Percentiles rank a stretch among this genome's conserved stretches.
These are phyloP conservation scores for Trichosporon sp. DNA, from an alignment of 1,284 basidiomycete species.

Conservation along the genomic window DNA sequence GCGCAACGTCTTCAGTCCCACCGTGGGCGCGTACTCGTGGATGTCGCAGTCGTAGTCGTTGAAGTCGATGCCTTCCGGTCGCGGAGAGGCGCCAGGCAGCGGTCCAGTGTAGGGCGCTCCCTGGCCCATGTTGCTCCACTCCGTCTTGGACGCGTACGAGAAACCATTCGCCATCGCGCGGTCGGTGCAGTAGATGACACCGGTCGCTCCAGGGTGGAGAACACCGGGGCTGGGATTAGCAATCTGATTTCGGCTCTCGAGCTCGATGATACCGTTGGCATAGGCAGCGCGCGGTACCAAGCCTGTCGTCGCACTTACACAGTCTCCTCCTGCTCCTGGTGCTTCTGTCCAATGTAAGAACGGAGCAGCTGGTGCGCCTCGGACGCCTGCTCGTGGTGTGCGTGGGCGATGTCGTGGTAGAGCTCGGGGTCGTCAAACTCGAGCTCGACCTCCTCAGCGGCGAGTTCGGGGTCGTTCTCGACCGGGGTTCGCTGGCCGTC, in stretches of 20 bases:
- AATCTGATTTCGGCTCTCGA: no score
- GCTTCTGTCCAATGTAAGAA: conserved; percentile 36
- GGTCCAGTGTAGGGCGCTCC: conserved; percentile 60
- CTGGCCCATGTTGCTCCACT: conserved; percentile 73
- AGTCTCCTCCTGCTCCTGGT: conserved; percentile 28
- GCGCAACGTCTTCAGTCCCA: conserved; percentile 71
- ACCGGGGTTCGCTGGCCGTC: not conserved
- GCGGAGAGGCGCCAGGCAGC: conserved; percentile 71
- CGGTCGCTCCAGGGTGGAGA: conserved; percentile 59
- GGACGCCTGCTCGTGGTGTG: conserved; percentile 66
- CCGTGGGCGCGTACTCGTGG: conserved; percentile 90
- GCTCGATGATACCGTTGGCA: no score
- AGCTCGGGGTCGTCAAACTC: conserved; percentile 8
- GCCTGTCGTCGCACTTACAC: conserved; percentile 23
- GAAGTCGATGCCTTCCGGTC: conserved; percentile 66
- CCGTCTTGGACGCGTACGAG: conserved; percentile 65
- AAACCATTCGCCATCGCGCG: conserved; percentile 73
- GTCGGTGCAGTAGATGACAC: conserved; percentile 80
- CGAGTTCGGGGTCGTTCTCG: conserved; percentile 2
- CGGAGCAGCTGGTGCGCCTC: conserved; percentile 70
- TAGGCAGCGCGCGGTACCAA: no score
- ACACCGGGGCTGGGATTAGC: conserved; percentile 47
- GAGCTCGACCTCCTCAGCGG: conserved; percentile 14
- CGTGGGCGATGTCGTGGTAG: not conserved
- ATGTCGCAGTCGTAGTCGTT: conserved; percentile 63